Base-by-base conservation (phyloP, 148 eudicot species). In the Limonium bicolor region DNA sequence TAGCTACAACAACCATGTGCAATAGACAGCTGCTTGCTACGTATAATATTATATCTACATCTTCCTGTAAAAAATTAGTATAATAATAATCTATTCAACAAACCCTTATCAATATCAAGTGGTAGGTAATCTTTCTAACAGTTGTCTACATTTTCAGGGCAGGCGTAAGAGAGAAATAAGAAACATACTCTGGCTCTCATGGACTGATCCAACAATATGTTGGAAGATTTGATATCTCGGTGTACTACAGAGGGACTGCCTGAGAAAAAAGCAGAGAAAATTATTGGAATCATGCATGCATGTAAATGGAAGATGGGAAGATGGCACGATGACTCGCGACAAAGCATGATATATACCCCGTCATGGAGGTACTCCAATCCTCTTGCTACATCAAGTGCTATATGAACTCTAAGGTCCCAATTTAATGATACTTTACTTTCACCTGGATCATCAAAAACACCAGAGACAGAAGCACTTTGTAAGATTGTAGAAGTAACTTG, bases 351-450 rank as follows among this genome's bases (percentile, higher is more conserved):
- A 36, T 59, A 47, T 68, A 90, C 99, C 62, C 99, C 99, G 45
- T 84, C 99, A 55, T 90, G 99, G 49, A 90, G 99, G 73, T 90
- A 90, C 41, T 90, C 95, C 76, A 90, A 60, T 32, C 95, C 99
- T 57, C 93, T 77, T 11, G 95, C 82, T 27, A 90, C 88, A 69
- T 90, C 99, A 36, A 80, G 64, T 20, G 88, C 87, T 63, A 90
- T 65, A 71, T 78, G 79, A 51, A 84, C 79, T 60, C 95, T 65
- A 33, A 77, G 56, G 45, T 71, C 74, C 99, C 99, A 90, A 65
- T 64, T 70, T 55, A 84, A 67, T n/a, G 71, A 58, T 51, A 64
- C 77, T 52, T 60, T 73, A 20, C 69, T 75, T 48, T 80, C 82
- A 69, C 70, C 99, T 84, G 43, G 50, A 49, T 3, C 48, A 21